Evolutionary conservation across 2,329 filamentous ascomycete genomes (phyloP).

Genomic region (Corinectria fuckeliana): DNA sequence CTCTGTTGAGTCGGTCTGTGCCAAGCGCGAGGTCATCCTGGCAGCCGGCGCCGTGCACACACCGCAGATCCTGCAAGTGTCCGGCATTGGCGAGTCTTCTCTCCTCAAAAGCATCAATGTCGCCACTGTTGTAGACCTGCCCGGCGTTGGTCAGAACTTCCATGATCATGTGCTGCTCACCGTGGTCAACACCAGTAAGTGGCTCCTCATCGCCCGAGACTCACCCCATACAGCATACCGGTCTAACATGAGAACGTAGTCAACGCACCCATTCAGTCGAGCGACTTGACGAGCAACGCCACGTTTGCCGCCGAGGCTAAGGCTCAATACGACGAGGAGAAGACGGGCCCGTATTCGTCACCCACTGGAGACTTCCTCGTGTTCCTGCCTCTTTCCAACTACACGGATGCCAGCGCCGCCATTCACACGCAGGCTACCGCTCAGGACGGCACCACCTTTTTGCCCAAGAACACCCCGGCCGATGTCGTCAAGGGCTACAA

Average conservation of each 20-base stretch:
- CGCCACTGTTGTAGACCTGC: conserved; percentile 49
- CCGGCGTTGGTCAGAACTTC: conserved; percentile 57
- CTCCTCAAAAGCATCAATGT: conserved; percentile 48
- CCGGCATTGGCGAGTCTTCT: conserved; percentile 55
- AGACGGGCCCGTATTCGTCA: conserved; percentile 21
- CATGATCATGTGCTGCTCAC: conserved; percentile 45
- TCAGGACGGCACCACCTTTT: conserved; percentile 21
- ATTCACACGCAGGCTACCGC: conserved; percentile 15
- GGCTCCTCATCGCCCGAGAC: too few species aligned
- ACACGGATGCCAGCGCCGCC: background rate
- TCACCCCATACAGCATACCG: too few species aligned
- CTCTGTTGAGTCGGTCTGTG: conserved; percentile 7
- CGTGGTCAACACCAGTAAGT: conserved; percentile 14
- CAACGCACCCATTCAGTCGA: conserved; percentile 20
- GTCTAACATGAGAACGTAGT: conserved; percentile 7
- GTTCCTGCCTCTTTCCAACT: conserved; percentile 25
- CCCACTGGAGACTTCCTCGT: conserved; percentile 24
- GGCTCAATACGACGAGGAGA: conserved; percentile 15
- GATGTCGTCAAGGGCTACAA: conserved; percentile 25
- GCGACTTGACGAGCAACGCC: conserved; percentile 18
- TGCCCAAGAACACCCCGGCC: conserved; percentile 13
- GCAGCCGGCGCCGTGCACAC: conserved; percentile 50
- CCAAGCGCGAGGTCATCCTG: conserved; percentile 49
- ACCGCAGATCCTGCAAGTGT: conserved; percentile 55
- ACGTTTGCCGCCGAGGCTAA: conserved; percentile 25